These are phyloP conservation scores for Euphorbia celastroides DNA, from an alignment of 441 rosid genomes.

Conservation along the genomic window DNA sequence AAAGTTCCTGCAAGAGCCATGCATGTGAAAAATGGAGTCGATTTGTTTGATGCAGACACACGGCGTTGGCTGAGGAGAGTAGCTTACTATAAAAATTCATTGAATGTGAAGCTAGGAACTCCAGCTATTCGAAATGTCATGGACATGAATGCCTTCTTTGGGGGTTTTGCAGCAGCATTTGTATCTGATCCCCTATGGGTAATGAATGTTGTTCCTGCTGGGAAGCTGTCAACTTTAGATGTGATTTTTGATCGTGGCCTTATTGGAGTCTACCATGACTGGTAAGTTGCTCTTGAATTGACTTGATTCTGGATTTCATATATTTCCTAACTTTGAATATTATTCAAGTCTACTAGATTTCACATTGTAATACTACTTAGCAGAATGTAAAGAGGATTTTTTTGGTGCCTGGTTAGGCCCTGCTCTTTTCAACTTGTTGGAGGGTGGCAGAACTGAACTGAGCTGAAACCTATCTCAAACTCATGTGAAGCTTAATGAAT, in stretches of 20 bases:
- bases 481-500: too few relatives aligned
- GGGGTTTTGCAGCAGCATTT: slow-evolving; percentile 90
- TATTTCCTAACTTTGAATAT: neutral
- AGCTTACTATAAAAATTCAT: slow-evolving; percentile 63
- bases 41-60: slow-evolving; percentile 88
- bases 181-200: slow-evolving; percentile 82
- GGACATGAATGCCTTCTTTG: slow-evolving; percentile 96
- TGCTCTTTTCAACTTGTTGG: too few relatives aligned
- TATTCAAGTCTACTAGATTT: neutral
- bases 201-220: slow-evolving; percentile 91
- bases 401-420: too few relatives aligned
- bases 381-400: neutral
- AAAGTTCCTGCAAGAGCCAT: slow-evolving; percentile 66
- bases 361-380: neutral
- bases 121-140: slow-evolving; percentile 72
- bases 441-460: too few relatives aligned
- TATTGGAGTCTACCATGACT: slow-evolving; percentile 87
- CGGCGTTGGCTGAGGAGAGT: slow-evolving; percentile 85
- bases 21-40: slow-evolving; percentile 66
- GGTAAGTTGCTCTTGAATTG: slow-evolving; percentile 45
- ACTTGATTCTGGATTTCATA: neutral
- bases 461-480: too few relatives aligned
- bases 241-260: slow-evolving; percentile 89
- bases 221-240: slow-evolving; percentile 67
- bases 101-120: slow-evolving; percentile 67